Evolutionary conservation across 345 rosid genomes (phyloP).

Genomic region (Trapa incisa): DNA sequence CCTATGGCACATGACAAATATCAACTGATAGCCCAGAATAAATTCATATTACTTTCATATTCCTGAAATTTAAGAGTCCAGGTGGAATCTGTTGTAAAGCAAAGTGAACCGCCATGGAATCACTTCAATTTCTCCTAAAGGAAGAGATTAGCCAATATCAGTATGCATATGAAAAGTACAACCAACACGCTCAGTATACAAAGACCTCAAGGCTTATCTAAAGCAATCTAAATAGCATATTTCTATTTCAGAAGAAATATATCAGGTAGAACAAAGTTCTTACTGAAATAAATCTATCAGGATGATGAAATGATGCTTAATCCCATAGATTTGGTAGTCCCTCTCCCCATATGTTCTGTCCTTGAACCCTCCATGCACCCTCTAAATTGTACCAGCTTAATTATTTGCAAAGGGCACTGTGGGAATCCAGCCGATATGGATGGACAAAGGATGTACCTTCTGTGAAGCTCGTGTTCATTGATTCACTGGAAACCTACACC

Average conservation of each 20-base stretch:
- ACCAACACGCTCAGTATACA: neutral
- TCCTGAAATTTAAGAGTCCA: neutral
- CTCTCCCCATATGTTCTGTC: neutral
- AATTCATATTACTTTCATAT: too few relatives aligned
- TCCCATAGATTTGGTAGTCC: neutral
- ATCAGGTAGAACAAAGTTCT: neutral
- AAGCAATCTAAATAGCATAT: neutral
- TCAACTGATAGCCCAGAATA: too few relatives aligned
- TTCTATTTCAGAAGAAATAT: neutral
- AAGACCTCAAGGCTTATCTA: neutral
- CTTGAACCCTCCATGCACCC: neutral
- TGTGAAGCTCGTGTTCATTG: neutral
- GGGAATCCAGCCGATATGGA: neutral
- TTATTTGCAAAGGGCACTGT: too few relatives aligned
- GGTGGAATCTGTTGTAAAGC: neutral
- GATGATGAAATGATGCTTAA: neutral
- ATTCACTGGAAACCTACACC: neutral
- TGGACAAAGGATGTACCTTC: neutral
- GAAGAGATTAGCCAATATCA: neutral
- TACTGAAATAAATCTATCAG: neutral
- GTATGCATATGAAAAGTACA: neutral
- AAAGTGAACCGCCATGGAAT: neutral
- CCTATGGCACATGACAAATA: too few relatives aligned
- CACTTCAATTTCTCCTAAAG: neutral
- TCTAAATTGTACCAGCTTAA: neutral